Conservation (phyloP, 495 filamentous ascomycete genomes). For the Penicillium bialowiezense region DNA sequence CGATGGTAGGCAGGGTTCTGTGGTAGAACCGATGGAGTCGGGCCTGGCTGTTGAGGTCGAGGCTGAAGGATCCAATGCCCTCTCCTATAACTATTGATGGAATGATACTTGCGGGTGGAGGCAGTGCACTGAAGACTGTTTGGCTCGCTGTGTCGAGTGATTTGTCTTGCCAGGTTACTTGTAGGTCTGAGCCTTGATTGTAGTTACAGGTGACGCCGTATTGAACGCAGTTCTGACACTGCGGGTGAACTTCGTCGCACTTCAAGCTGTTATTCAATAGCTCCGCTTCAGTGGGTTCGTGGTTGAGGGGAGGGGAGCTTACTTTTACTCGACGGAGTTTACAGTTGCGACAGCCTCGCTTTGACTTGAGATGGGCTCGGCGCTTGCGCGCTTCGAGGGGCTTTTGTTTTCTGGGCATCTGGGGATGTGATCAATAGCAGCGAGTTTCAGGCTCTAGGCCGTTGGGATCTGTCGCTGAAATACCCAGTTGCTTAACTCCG, state of each 20-base stretch:
- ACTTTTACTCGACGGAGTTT: conserved; percentile 44
- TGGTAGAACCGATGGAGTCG: conserved; percentile 28
- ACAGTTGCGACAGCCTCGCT: conserved; percentile 40
- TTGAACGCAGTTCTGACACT: conserved; percentile 31
- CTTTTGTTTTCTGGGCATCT: neutral
- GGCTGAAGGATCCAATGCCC: conserved; percentile 17
- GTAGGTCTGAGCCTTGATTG: conserved; percentile 24
- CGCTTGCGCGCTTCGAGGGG: conserved; percentile 6
- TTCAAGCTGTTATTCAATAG: conserved; percentile 3
- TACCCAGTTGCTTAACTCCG: conserved; percentile 15
- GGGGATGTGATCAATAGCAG: too few relatives aligned
- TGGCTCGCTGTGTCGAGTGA: neutral
- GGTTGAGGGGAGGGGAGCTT: conserved; percentile 1
- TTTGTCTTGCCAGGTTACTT: conserved; percentile 18
- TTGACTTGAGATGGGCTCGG: conserved; percentile 30
- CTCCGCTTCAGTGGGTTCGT: too few relatives aligned
- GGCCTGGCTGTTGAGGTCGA: conserved; percentile 23
- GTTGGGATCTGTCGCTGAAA: too few relatives aligned
- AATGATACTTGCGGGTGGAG: neutral
- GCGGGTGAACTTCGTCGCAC: conserved; percentile 39
- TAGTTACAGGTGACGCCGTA: conserved; percentile 41
- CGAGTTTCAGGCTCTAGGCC: too few relatives aligned
- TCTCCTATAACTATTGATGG: conserved; percentile 9
- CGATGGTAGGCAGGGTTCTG: conserved; percentile 27
- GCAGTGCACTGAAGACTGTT: conserved; percentile 6